Conservation (phyloP, 345 rosid species). For the Barbarea vulgaris region DNA sequence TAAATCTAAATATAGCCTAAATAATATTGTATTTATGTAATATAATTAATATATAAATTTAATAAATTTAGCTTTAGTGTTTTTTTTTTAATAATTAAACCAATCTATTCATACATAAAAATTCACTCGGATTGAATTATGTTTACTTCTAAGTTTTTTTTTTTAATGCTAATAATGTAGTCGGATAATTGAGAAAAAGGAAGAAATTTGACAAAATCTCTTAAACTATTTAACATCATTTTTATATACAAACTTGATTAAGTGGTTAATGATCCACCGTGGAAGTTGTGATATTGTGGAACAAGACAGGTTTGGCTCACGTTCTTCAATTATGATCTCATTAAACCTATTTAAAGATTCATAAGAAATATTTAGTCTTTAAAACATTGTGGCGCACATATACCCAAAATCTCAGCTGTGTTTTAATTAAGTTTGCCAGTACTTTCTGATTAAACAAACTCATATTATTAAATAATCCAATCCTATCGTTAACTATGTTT, state of each 20-base stretch:
- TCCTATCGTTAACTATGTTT: background rate
- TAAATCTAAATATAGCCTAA: background rate
- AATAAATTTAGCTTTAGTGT: background rate
- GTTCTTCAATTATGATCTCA: slow-evolving; percentile 40
- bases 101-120: no score
- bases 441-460: slow-evolving; percentile 11
- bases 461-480: background rate
- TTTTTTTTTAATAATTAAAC: background rate
- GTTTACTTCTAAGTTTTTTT: background rate
- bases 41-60: no score
- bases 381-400: slow-evolving; percentile 27
- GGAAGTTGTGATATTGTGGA: slow-evolving; percentile 29
- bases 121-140: background rate
- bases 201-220: background rate
- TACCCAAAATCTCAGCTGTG: slow-evolving; percentile 18
- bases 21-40: no score
- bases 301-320: slow-evolving; percentile 40
- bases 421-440: slow-evolving; percentile 1
- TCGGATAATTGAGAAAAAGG: background rate
- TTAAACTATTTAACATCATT: background rate
- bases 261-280: slow-evolving; percentile 33
- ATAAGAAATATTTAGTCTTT: slow-evolving; percentile 10
- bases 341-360: slow-evolving; percentile 14
- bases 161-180: background rate
- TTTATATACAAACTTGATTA: slow-evolving; percentile 13